Evolutionary conservation across 1,284 basidiomycete species (phyloP), one percentile per base, ranked within the genome.

Genomic region (Malassezia yamatoensis): DNA sequence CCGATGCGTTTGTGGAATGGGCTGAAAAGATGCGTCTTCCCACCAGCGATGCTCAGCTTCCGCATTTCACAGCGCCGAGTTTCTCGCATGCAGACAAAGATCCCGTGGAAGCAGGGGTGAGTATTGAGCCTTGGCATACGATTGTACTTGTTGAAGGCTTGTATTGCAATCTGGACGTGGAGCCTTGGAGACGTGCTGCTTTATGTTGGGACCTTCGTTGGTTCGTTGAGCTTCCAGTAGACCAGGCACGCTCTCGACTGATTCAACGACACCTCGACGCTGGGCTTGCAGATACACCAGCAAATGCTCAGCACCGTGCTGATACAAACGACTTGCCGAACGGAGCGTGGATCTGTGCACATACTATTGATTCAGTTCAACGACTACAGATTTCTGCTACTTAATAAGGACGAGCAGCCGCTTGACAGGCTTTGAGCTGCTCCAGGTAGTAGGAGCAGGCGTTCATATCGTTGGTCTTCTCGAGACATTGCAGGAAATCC

Each of bases 121-220:
- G 76, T 0, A 81, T 96, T 24, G 67, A 77, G 24, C 81, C 84
- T 0, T 61, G 77, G 33, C 83, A 90, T 66, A 81, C 85, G 4
- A 80, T 93, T 50, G 80, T 93, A 51, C 74, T 91, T 54, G 81
- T 91, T 57, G 88, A 93, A 75, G 88, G 90, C 0, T 77, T 93
- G 9, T 90, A 93, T 74, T 81, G 83, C 5, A 82, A 88, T 58
- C 80, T 90, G 18, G 79, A 83, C 35, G 77, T 82, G 16, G 78
- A 81, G 0, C 84, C 85, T 0, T 96, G 91, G 91, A 71, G 70
- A 1, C 79, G 81, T 15, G 86, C 84, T 1, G 83, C 83, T 0
- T 74, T 77, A 21, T 68, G 82, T 60, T 79, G 91, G 56, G 86
- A 96, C 68, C 83, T 88, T 67, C 79, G 87, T 13, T 85, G 88